Conservation (phyloP, 495 filamentous ascomycete species). For the Hypoxylon crocopeplum region DNA sequence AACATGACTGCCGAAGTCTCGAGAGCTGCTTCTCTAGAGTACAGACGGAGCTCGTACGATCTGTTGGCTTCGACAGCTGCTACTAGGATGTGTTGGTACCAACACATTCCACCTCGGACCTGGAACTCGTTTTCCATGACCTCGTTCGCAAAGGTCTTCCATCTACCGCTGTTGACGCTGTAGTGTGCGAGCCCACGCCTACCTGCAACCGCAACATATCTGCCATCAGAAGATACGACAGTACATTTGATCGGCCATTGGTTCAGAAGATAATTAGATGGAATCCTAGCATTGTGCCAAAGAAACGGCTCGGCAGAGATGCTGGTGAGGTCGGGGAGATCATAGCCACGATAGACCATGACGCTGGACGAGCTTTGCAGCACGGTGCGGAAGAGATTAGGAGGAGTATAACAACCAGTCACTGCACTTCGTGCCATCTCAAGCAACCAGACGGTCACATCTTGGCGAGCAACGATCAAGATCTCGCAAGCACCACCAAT, state of each 20-base stretch:
- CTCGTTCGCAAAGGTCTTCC: conserved; percentile 90
- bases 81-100: conserved; percentile 95
- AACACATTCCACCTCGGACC: conserved; percentile 96
- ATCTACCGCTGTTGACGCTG: conserved; percentile 90
- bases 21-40: conserved; percentile 85
- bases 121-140: conserved; percentile 86
- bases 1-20: conserved; percentile 74
- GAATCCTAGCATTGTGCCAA: conserved; percentile 92
- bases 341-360: conserved; percentile 92
- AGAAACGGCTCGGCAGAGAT: conserved; percentile 91
- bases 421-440: conserved; percentile 93
- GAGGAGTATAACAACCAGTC: conserved; percentile 86
- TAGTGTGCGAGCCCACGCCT: conserved; percentile 92
- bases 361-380: conserved; percentile 84
- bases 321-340: conserved; percentile 84
- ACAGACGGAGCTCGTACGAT: conserved; percentile 87
- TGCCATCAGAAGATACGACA: conserved; percentile 86
- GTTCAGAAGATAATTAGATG: conserved; percentile 79
- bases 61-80: conserved; percentile 88
- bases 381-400: conserved; percentile 88
- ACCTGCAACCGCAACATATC: conserved; percentile 96
- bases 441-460: conserved; percentile 82
- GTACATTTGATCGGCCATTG: conserved; percentile 92
- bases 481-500: conserved; percentile 86
- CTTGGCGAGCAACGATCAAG: conserved; percentile 69